A percentile compares a stretch with the other conserved stretches of the same genome.
Conservation (phyloP, 1,284 basidiomycete species). For the Dichomitus squalens region DNA sequence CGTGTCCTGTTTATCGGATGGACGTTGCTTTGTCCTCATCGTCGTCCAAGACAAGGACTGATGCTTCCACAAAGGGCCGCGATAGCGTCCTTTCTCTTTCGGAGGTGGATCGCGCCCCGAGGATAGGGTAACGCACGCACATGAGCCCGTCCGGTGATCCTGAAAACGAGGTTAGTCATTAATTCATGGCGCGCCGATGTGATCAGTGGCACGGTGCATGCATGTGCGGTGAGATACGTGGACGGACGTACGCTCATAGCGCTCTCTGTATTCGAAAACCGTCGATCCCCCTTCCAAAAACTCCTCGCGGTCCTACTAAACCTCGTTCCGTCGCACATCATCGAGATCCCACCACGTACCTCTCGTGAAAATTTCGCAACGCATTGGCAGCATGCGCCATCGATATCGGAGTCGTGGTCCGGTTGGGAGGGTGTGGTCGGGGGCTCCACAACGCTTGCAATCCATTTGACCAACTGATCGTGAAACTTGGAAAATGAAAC, state of each 20-base stretch:
- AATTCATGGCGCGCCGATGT: neutral
- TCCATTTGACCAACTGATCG: too few relatives aligned
- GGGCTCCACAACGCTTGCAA: too few relatives aligned
- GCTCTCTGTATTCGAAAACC: neutral
- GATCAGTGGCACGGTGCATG: neutral
- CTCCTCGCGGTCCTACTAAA: neutral
- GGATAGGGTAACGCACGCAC: neutral
- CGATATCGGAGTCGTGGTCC: constrained; percentile 8
- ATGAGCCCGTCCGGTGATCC: neutral
- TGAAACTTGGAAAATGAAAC: too few relatives aligned
- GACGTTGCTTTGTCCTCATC: too few relatives aligned
- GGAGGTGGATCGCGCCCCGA: neutral
- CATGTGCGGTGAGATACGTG: neutral
- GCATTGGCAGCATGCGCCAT: neutral
- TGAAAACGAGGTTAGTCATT: neutral
- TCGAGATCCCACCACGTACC: neutral
- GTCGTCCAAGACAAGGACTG: neutral
- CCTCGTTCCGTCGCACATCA: neutral
- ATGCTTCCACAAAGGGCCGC: neutral
- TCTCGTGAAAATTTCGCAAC: neutral
- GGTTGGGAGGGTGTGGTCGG: neutral
- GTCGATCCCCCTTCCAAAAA: neutral
- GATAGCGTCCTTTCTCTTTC: neutral
- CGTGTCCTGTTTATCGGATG: neutral
- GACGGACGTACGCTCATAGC: too few relatives aligned